Evolutionary conservation across 2,329 filamentous ascomycete genomes (phyloP).

Genomic region (Reticulascus tulasneorum): DNA sequence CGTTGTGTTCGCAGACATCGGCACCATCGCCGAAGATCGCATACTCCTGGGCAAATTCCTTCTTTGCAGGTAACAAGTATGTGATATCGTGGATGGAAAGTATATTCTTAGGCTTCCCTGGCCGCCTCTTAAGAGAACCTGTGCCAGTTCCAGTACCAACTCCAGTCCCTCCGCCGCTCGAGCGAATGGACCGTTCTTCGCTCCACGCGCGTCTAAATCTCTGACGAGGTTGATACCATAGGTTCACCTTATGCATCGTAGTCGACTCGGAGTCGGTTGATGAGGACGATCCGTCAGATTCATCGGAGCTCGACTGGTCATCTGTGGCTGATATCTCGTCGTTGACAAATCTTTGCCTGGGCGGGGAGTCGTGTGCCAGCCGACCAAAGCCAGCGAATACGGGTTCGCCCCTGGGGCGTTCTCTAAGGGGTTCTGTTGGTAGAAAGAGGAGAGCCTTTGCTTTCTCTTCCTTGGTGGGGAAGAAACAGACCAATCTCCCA

Average conservation of each 20-base stretch:
- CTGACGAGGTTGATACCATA: constrained; percentile 52
- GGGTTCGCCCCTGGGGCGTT: constrained; percentile 49
- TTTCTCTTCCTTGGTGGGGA: constrained; percentile 63
- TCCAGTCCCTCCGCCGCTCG: constrained; percentile 57
- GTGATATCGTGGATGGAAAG: constrained; percentile 70
- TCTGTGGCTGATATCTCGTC: constrained; percentile 50
- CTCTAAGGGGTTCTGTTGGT: constrained; percentile 39
- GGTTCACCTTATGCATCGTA: constrained; percentile 54
- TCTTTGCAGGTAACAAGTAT: constrained; percentile 72
- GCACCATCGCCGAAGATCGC: constrained; percentile 76
- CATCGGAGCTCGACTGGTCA: constrained; percentile 48
- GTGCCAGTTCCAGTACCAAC: constrained; percentile 47
- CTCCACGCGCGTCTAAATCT: constrained; percentile 53
- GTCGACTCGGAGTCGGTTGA: constrained; percentile 61
- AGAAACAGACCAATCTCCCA: constrained; percentile 63
- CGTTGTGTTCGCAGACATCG: constrained; percentile 83
- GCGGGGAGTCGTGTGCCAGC: constrained; percentile 46
- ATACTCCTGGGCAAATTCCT: constrained; percentile 73
- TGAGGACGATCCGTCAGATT: constrained; percentile 42
- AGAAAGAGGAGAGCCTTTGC: constrained; percentile 46
- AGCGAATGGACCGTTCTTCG: constrained; percentile 54
- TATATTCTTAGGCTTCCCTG: constrained; percentile 58
- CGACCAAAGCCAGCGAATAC: constrained; percentile 56
- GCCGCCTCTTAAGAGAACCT: constrained; percentile 39
- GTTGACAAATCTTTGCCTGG: constrained; percentile 40